These are phyloP conservation scores for Sporothrix variecibatus DNA, from an alignment of 2,329 filamentous ascomycete genomes.

Conservation along the genomic window DNA sequence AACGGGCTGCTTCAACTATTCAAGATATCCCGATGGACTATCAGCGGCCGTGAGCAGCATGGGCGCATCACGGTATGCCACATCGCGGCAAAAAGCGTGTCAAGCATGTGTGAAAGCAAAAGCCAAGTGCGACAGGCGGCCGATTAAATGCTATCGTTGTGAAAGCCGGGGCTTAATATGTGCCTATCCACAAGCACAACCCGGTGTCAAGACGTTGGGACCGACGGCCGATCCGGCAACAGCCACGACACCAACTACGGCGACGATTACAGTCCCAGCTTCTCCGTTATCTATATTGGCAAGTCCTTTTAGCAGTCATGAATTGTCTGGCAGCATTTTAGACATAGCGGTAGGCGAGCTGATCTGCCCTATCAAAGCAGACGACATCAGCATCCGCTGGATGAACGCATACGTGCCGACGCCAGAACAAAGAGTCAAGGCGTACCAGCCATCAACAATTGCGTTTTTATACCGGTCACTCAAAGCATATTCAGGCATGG, in stretches of 20 bases:
- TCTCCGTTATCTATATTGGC: too few species aligned
- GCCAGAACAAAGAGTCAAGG: constrained; percentile 46
- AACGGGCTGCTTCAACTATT: neutral
- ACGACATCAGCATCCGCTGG: constrained; percentile 53
- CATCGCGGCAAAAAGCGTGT: constrained; percentile 45
- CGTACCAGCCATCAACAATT: constrained; percentile 43
- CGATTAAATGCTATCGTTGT: constrained; percentile 40
- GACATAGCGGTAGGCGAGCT: constrained; percentile 38
- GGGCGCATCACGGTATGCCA: constrained; percentile 39
- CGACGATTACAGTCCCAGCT: too few species aligned
- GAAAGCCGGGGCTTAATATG: constrained; percentile 19
- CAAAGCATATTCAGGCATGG: constrained; percentile 46
- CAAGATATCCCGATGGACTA: neutral
- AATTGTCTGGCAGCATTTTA: constrained; percentile 17
- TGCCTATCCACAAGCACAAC: neutral
- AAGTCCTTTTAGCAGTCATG: constrained; percentile 30
- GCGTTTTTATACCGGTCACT: constrained; percentile 46
- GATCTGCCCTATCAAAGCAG: constrained; percentile 48
- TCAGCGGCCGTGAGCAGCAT: constrained; percentile 26
- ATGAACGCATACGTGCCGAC: constrained; percentile 49
- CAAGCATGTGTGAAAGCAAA: constrained; percentile 43
- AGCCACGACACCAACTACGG: too few species aligned
- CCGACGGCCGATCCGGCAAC: neutral
- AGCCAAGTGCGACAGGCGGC: constrained; percentile 44
- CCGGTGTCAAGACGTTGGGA: neutral